phyloP scores from a whole-genome alignment of 1,284 basidiomycete genomes.

The Peniophora sp. region DNA sequence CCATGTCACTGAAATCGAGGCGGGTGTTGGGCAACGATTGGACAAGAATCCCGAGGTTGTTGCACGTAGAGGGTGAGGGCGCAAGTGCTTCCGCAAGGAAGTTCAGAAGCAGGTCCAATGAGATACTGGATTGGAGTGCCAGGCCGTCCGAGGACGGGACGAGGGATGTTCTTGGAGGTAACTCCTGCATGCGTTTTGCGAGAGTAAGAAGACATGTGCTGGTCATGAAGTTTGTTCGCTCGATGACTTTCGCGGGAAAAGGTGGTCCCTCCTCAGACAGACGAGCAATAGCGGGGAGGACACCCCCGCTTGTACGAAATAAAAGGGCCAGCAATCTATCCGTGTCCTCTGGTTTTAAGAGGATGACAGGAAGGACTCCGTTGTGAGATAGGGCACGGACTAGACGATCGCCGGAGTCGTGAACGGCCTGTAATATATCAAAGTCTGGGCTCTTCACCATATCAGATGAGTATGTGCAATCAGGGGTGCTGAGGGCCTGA shows the following conservation, averaged over 20 bases:
- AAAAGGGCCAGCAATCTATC: neutral
- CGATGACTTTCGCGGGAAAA: conserved; percentile 14
- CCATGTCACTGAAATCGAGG: conserved; percentile 17
- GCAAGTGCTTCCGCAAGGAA: conserved; percentile 48
- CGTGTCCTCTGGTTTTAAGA: neutral
- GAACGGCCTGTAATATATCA: conserved; percentile 14
- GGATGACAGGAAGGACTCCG: neutral
- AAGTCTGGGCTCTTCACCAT: conserved; percentile 10
- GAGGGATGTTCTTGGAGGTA: conserved; percentile 14
- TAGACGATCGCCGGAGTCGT: conserved; percentile 14
- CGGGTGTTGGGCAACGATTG: conserved; percentile 31
- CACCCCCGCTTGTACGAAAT: conserved; percentile 18
- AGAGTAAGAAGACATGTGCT: conserved; percentile 48
- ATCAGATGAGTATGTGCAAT: conserved; percentile 2
- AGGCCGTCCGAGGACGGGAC: conserved; percentile 19
- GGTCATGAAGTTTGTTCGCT: conserved; percentile 32
- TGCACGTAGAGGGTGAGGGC: conserved; percentile 48
- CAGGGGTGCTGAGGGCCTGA: conserved; percentile 6
- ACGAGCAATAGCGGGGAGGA: conserved; percentile 25
- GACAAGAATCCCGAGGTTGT: conserved; percentile 55
- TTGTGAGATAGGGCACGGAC: neutral
- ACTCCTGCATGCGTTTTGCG: conserved; percentile 47
- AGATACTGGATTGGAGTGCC: conserved; percentile 36
- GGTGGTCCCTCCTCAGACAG: conserved; percentile 8
- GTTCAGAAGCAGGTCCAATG: conserved; percentile 45